A percentile compares a stretch with the other conserved stretches of the same genome.
phyloP scores from a whole-genome alignment of 805 yeast genomes.

The Sugiyamaella qingdaonensis region DNA sequence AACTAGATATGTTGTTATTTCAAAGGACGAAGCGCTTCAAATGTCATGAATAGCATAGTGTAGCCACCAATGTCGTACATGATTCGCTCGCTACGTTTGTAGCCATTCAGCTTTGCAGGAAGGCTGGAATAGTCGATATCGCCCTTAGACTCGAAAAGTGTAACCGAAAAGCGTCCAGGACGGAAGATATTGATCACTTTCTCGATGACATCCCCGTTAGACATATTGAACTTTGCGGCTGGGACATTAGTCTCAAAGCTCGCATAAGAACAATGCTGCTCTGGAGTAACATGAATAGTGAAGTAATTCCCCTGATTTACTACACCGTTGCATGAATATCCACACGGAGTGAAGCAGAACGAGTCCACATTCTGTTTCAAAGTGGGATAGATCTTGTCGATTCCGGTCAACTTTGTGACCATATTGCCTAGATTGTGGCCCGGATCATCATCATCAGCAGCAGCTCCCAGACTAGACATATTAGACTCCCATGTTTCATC shows the following conservation, averaged over 20 bases:
- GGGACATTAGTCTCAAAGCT: slow-evolving; percentile 89
- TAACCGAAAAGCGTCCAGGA: slow-evolving; percentile 71
- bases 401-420: slow-evolving; percentile 58
- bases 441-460: slow-evolving; percentile 50
- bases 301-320: slow-evolving; percentile 59
- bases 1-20: not conserved
- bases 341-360: slow-evolving; percentile 90
- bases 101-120: slow-evolving; percentile 40
- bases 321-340: slow-evolving; percentile 85
- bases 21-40: slow-evolving; percentile 36
- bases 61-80: slow-evolving; percentile 73
- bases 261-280: slow-evolving; percentile 90
- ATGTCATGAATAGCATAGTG: slow-evolving; percentile 66
- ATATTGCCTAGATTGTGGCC: slow-evolving; percentile 79
- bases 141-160: slow-evolving; percentile 43
- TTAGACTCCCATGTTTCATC: slow-evolving; percentile 31
- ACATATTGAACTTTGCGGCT: slow-evolving; percentile 35
- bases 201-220: slow-evolving; percentile 52
- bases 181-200: slow-evolving; percentile 60
- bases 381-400: slow-evolving; percentile 55
- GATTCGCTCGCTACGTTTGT: slow-evolving; percentile 61
- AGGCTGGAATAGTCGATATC: slow-evolving; percentile 9
- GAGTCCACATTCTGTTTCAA: slow-evolving; percentile 57
- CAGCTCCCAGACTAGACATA: slow-evolving; percentile 29
- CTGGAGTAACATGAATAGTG: slow-evolving; percentile 93